phyloP scores from a whole-genome alignment of 73 alveolate species.

The Tetrahymena elliotti region DNA sequence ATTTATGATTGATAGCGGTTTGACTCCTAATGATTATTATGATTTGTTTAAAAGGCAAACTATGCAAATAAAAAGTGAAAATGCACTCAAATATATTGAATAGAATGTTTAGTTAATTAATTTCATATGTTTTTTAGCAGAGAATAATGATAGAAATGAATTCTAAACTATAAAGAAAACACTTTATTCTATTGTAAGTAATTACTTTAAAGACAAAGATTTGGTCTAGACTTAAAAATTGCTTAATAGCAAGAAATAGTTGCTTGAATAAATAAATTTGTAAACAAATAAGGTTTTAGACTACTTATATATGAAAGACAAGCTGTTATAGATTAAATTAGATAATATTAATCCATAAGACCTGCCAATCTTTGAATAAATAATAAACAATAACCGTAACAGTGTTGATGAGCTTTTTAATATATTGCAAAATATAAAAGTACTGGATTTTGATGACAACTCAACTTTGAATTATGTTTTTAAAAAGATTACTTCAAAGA shows the following conservation, averaged over 20 bases:
- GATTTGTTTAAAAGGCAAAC: not conserved
- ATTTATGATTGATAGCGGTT: not conserved
- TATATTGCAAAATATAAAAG: not conserved
- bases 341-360: not conserved
- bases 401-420: not conserved
- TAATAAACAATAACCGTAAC: not conserved
- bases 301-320: not conserved
- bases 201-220: not conserved
- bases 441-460: not conserved
- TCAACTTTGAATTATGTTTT: not conserved
- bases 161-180: not conserved
- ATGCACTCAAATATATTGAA: not conserved
- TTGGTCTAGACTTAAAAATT: not conserved
- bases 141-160: not conserved
- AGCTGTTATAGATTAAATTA: not conserved
- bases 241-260: not conserved
- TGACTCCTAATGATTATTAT: not conserved
- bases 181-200: not conserved
- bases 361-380: not conserved
- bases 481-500: not conserved
- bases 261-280: too few species aligned
- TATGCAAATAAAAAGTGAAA: not conserved
- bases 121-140: not conserved
- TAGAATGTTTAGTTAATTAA: not conserved
- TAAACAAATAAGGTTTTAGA: not conserved